Base-by-base conservation (phyloP, 2,329 filamentous ascomycete species). In the Aspergillus phoenicis region DNA sequence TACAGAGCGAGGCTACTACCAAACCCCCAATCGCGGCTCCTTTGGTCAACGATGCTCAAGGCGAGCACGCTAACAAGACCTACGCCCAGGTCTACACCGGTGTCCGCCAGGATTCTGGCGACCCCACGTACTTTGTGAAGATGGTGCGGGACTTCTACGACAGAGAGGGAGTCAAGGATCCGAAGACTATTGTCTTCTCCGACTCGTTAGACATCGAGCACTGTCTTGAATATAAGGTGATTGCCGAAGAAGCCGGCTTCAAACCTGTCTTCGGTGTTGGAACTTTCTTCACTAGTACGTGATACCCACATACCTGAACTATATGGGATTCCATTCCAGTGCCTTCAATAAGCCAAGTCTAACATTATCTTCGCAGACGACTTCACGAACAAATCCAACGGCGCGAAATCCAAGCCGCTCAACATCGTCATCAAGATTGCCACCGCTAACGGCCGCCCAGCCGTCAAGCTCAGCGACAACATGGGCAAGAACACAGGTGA, bases 361-460 rank as follows among this genome's bases (percentile, higher is more conserved):
- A 49, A 59, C 5, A 13, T 38, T 8, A 36, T 36, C 2, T 13
- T n/a, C 26, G 2, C 8, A 85, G 87, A 99, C 72, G 95, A 99
- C 76, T 99, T 95, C 74, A 81, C 80, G n/a, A 86, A 90, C 66
- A 80, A 85, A 62, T 87, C 83, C 38, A 90, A 88, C 0, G 88
- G 89, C 41, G 87, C 87, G 68, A 98, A 97, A 78, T 97, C 93
- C 0, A 87, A 88, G 15, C 95, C 95, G 0, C 81, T 99, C 58
- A 99, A 99, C 71, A 99, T 99, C 70, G 95, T 99, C 68, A 97
- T 99, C 80, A 99, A 99, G 80, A 84, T 99, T 62, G 91, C 91
- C 64, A 93, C 91, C 8, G 95, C 93, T 0, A 86, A 83, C 13
- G 93, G 93, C 5, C 86, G 88, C 51, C 86, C 89, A 0, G 93